Percentiles rank a stretch among this genome's conserved stretches.
phyloP scores from a whole-genome alignment of 805 yeast species.

The Candida hungchunana region DNA sequence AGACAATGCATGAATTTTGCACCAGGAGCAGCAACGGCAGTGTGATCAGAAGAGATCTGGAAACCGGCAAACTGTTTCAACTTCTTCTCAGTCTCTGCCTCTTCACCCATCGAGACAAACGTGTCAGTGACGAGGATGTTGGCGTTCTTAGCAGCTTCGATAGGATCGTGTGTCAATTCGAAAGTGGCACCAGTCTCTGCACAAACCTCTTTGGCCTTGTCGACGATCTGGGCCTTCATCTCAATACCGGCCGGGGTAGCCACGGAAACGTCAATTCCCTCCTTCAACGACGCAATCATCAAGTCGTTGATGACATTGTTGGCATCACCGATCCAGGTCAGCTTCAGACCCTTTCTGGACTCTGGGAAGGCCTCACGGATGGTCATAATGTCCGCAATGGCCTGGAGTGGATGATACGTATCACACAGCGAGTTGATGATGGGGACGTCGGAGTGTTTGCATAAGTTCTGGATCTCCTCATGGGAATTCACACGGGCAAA shows the following conservation, averaged over 20 bases:
- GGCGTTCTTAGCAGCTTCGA: conserved; percentile 67
- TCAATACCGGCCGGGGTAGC: conserved; percentile 81
- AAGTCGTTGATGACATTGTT: conserved; percentile 94
- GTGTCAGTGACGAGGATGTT: conserved; percentile 92
- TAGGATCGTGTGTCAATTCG: conserved; percentile 66
- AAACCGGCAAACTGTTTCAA: conserved; percentile 80
- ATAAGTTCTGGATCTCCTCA: conserved; percentile 72
- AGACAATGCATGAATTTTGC: conserved; percentile 98
- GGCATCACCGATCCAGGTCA: conserved; percentile 96
- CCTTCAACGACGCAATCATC: conserved; percentile 79
- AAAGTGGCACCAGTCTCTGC: conserved; percentile 47
- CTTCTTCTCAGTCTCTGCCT: conserved; percentile 65
- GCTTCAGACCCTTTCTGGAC: conserved; percentile 51
- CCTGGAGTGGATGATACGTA: conserved; percentile 90
- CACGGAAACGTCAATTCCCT: conserved; percentile 76
- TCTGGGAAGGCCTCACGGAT: conserved; percentile 71
- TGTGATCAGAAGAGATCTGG: conserved; percentile 71
- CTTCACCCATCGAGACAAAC: conserved; percentile 98
- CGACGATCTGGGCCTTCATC: conserved; percentile 51
- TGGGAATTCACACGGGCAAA: conserved; percentile 95
- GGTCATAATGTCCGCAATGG: conserved; percentile 86
- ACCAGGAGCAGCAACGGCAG: conserved; percentile 52
- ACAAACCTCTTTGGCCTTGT: conserved; percentile 51
- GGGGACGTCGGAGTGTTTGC: conserved; percentile 80
- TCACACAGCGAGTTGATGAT: conserved; percentile 93